Percentiles rank a stretch among this genome's conserved stretches.
These are phyloP conservation scores for Rhytidhysteron rufulum DNA, from an alignment of 2,329 filamentous ascomycete genomes.

Conservation along the genomic window DNA sequence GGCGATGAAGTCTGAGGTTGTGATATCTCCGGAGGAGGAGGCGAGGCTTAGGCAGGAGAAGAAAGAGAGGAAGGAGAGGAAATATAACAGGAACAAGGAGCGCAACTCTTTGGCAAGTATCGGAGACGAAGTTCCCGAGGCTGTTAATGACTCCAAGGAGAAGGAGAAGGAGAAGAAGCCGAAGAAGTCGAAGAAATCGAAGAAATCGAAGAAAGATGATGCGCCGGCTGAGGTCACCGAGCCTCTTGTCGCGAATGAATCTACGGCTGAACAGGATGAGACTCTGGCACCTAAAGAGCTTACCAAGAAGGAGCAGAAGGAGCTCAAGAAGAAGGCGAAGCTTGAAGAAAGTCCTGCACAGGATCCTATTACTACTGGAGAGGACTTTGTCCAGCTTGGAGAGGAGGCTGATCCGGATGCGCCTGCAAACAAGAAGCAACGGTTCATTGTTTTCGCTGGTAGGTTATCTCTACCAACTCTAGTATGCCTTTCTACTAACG, in stretches of 20 bases:
- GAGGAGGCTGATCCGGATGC: not conserved
- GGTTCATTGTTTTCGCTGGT: constrained; percentile 78
- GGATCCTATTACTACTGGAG: not conserved
- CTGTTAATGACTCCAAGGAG: constrained; percentile 11
- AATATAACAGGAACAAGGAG: constrained; percentile 12
- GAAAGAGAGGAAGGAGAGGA: constrained; percentile 19
- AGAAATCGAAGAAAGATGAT: constrained; percentile 12
- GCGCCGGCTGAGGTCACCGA: not conserved
- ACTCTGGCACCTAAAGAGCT: constrained; percentile 4
- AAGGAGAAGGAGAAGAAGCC: constrained; percentile 15
- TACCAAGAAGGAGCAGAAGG: constrained; percentile 8
- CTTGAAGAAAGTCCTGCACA: constrained; percentile 14
- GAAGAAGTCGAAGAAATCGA: constrained; percentile 23
- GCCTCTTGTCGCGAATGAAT: constrained; percentile 5
- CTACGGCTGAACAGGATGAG: constrained; percentile 6
- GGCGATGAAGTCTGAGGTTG: constrained; percentile 23
- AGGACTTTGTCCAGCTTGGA: constrained; percentile 5
- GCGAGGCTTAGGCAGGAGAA: constrained; percentile 7
- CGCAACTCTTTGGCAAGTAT: too few species aligned
- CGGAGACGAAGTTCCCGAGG: constrained; percentile 11
- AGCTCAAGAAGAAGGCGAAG: constrained; percentile 12
- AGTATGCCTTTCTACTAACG: constrained; percentile 13
- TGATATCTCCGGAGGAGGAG: too few species aligned
- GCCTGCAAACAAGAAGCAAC: constrained; percentile 41
- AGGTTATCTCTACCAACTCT: constrained; percentile 21